Evolutionary conservation across 805 yeast genomes (phyloP), one percentile per base, ranked within the genome.

Genomic region (Candida vartiovaarae): DNA sequence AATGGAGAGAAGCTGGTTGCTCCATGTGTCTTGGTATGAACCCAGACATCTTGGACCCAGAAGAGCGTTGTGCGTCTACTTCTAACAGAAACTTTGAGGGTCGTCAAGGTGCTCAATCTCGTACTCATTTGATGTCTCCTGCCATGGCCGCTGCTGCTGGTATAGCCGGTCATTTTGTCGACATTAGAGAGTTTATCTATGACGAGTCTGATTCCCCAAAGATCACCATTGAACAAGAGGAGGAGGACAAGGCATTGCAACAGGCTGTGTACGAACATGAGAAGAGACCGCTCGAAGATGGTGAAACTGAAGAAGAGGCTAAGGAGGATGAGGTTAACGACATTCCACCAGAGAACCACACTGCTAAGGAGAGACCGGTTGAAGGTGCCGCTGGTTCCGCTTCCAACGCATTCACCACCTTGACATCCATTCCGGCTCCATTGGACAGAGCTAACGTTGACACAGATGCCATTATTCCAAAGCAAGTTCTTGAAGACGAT

Each of bases 81-180:
- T 91, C 98, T 24, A 93, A 93, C 76, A 84, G 99, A 76, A 93
- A 93, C 72, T 93, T 93, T 62, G 97, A 91, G 67, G 99, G 99
- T 58, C 90, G 99, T 69, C 99, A 93, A 74, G 99, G 99, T 70
- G 95, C 96, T 41, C 71, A 70, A 48, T 88, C 96, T 15, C 80
- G 99, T 71, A 93, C 99, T 20, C 99, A 93, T 64, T 76, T 93
- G 62, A 88, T 91, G 95, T 87, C 96, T 10, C 99, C 99, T 34
- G 96, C 96, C 24, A 93, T 93, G 99, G 99, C 99, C 39, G 99
- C 99, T 30, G 97, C 98, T 23, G 98, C 99, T 20, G 96, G 90
- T 57, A 82, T 93, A 54, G 76, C 75, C 44, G 99, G 99, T 54
- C 88, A 82, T 60, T 82, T 93, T 58, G 76, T 85, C 38, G 99